Conservation (phyloP, 2,329 filamentous ascomycete species). For the Corynespora cassiicola region DNA sequence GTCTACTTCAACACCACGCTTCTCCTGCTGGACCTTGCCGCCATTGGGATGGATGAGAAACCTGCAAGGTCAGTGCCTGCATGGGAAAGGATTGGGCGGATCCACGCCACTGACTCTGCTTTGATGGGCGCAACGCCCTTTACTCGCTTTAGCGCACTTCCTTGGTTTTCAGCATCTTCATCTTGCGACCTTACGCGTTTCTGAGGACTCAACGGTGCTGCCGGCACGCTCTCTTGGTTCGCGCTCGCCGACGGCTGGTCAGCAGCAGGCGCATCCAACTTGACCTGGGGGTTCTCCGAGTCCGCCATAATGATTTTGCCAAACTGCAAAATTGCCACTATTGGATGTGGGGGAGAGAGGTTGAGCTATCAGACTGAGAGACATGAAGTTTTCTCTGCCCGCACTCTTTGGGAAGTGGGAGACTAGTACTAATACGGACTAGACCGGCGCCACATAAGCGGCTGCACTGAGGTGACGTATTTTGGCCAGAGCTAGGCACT, state of each 20-base stretch:
- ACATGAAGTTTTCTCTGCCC: no score
- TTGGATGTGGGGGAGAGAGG: no score
- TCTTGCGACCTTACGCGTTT: constrained; percentile 37
- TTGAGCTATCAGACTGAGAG: no score
- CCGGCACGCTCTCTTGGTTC: no score
- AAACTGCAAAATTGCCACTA: no score
- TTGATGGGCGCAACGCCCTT: constrained; percentile 74
- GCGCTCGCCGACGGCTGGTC: no score
- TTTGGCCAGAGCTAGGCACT: constrained; percentile 38
- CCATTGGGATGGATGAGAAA: constrained; percentile 36
- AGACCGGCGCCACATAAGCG: constrained; percentile 15
- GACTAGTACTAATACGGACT: constrained; percentile 26
- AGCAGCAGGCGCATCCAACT: no score
- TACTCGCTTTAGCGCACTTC: constrained; percentile 35
- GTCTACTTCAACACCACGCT: constrained; percentile 51
- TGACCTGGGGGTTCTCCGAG: not conserved
- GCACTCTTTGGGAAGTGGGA: no score
- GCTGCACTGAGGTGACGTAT: constrained; percentile 36
- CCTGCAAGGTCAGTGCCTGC: constrained; percentile 6
- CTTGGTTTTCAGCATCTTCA: constrained; percentile 40
- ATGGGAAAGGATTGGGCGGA: not conserved
- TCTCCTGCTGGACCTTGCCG: constrained; percentile 27
- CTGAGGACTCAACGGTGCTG: constrained; percentile 40
- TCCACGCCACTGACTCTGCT: constrained; percentile 65
- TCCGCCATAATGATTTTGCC: constrained; percentile 8